These are phyloP conservation scores for Medicago arabica DNA, from an alignment of 306 rosid genomes.

Conservation along the genomic window DNA sequence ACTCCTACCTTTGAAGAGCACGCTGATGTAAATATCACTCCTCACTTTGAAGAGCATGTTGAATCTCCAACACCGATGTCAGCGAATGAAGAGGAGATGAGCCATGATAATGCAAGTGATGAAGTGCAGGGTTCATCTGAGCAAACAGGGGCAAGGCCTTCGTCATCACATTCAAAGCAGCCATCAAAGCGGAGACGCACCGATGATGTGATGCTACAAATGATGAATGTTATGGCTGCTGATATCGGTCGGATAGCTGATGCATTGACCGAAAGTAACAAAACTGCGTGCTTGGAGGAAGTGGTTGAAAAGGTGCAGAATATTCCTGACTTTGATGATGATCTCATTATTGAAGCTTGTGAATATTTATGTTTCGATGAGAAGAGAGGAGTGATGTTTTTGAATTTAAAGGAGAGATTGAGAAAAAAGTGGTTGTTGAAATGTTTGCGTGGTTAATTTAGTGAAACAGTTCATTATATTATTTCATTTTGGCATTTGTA, in stretches of 20 bases:
- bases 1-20: conserved; percentile 41
- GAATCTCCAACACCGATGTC: conserved; percentile 46
- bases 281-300: conserved; percentile 50
- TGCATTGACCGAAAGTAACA: conserved; percentile 54
- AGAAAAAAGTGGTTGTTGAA: conserved; percentile 63
- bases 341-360: conserved; percentile 64
- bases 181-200: conserved; percentile 50
- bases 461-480: conserved; percentile 31
- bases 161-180: conserved; percentile 57
- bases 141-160: conserved; percentile 59
- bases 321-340: conserved; percentile 60
- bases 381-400: conserved; percentile 58
- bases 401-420: conserved; percentile 58
- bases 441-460: conserved; percentile 48
- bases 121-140: conserved; percentile 57
- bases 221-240: conserved; percentile 62
- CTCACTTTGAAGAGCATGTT: conserved; percentile 45
- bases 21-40: conserved; percentile 30
- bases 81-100: conserved; percentile 42
- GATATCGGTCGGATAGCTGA: conserved; percentile 61
- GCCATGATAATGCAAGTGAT: conserved; percentile 48
- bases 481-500: conserved; percentile 14
- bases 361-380: conserved; percentile 60
- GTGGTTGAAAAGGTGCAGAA: conserved; percentile 58
- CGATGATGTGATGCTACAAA: conserved; percentile 50